Evolutionary conservation across 768 basidiomycete species (phyloP).

Genomic region (Psilocybe tampanensis): DNA sequence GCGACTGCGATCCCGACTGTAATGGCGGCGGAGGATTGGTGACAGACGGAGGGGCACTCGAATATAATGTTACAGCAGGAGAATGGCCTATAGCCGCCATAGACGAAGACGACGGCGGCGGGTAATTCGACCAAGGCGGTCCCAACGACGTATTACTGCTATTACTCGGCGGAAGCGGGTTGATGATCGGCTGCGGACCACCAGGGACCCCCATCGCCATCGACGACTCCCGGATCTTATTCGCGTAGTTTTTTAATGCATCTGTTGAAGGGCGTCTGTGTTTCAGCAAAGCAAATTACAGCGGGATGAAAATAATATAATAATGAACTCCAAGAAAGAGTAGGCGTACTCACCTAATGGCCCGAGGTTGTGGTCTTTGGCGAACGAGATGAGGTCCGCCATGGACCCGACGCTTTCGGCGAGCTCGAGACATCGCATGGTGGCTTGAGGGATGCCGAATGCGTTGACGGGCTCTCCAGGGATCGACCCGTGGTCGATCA

Average conservation of each 20-base stretch:
- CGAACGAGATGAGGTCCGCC: slow-evolving; percentile 74
- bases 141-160: slow-evolving; percentile 10
- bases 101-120: slow-evolving; percentile 13
- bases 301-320: slow-evolving; percentile 14
- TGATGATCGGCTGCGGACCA: slow-evolving; percentile 19
- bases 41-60: slow-evolving; percentile 47
- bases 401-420: slow-evolving; percentile 84
- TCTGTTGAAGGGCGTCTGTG: slow-evolving; percentile 30
- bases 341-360: slow-evolving; percentile 72
- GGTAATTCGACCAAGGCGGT: slow-evolving; percentile 13
- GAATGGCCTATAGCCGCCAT: slow-evolving; percentile 11
- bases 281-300: no score
- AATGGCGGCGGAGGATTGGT: no score
- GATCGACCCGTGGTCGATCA: slow-evolving; percentile 64
- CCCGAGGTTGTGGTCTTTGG: slow-evolving; percentile 54
- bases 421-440: slow-evolving; percentile 88
- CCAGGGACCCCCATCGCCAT: slow-evolving; percentile 8
- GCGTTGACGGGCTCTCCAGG: slow-evolving; percentile 86
- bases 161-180: slow-evolving; percentile 14
- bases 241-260: slow-evolving; percentile 42
- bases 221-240: slow-evolving; percentile 39
- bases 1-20: no score
- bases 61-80: slow-evolving; percentile 48
- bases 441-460: slow-evolving; percentile 87
- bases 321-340: no score